A percentile compares a stretch with the other conserved stretches of the same genome.
These are phyloP conservation scores for Rhodotorula sp. DNA, from an alignment of 1,284 basidiomycete genomes.

Conservation along the genomic window DNA sequence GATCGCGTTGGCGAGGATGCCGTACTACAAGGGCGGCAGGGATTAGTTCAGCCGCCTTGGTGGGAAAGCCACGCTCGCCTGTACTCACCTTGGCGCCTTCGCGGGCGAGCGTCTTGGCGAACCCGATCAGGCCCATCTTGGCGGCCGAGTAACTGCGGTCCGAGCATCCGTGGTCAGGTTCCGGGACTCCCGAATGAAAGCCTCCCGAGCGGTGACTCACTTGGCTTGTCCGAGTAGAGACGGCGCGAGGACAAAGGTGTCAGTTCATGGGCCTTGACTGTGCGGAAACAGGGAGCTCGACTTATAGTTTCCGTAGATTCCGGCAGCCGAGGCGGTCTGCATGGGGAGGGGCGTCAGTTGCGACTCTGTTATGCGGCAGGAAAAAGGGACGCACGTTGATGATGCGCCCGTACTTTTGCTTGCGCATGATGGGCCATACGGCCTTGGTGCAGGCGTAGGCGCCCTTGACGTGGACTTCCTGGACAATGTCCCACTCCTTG, in stretches of 20 bases:
- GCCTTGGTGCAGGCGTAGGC: conserved; percentile 94
- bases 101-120: conserved; percentile 86
- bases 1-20: conserved; percentile 81
- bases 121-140: conserved; percentile 78
- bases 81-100: conserved; percentile 42
- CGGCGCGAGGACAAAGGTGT: neutral
- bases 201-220: conserved; percentile 40
- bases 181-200: conserved; percentile 33
- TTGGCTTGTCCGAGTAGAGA: conserved; percentile 14
- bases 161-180: conserved; percentile 51
- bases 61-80: too few relatives aligned
- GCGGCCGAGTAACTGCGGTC: conserved; percentile 54
- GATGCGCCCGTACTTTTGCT: conserved; percentile 73
- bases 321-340: conserved; percentile 77
- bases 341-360: neutral
- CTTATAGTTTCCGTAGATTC: conserved; percentile 61
- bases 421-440: conserved; percentile 92
- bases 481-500: conserved; percentile 51
- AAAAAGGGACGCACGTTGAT: conserved; percentile 59
- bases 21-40: conserved; percentile 67
- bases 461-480: conserved; percentile 88
- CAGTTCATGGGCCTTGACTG: too few relatives aligned
- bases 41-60: neutral
- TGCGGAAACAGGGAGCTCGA: neutral
- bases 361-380: neutral